These are phyloP conservation scores for Microcyclosporella mali DNA, from an alignment of 2,329 filamentous ascomycete genomes.

Conservation along the genomic window DNA sequence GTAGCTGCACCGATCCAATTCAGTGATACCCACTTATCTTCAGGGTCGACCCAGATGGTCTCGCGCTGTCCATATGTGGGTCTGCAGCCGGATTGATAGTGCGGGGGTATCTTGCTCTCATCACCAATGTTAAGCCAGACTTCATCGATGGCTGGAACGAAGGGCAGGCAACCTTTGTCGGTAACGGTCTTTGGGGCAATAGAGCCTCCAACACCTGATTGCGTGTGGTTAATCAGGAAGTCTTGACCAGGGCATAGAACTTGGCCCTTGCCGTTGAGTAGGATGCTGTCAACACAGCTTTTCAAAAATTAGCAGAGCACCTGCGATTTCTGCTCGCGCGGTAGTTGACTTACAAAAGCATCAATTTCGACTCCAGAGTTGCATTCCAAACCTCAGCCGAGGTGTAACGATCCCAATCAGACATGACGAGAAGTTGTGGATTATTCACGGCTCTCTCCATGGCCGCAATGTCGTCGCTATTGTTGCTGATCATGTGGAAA, in stretches of 20 bases:
- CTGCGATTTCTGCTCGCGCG: no score
- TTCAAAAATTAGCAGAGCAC: no score
- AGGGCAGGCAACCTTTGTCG: constrained; percentile 1
- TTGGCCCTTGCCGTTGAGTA: constrained; percentile 15
- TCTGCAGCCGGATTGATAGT: background rate
- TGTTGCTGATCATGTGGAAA: constrained; percentile 7
- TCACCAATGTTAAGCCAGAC: background rate
- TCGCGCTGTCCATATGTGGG: background rate
- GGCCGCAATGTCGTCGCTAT: background rate
- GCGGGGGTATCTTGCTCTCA: background rate
- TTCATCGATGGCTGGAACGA: background rate
- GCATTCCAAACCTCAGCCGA: background rate
- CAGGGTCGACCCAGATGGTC: constrained; percentile 9
- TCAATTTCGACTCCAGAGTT: background rate
- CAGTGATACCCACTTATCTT: constrained; percentile 13
- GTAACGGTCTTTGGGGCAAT: constrained; percentile 1
- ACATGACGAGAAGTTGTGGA: background rate
- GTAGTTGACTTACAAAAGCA: no score
- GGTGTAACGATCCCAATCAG: background rate
- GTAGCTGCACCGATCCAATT: constrained; percentile 11
- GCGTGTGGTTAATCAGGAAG: background rate
- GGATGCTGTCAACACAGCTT: constrained; percentile 14
- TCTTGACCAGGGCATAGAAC: background rate
- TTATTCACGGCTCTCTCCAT: background rate
- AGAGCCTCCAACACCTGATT: background rate